These are phyloP conservation scores for Epichloe aotearoae DNA, from an alignment of 2,329 filamentous ascomycete species.

Conservation along the genomic window DNA sequence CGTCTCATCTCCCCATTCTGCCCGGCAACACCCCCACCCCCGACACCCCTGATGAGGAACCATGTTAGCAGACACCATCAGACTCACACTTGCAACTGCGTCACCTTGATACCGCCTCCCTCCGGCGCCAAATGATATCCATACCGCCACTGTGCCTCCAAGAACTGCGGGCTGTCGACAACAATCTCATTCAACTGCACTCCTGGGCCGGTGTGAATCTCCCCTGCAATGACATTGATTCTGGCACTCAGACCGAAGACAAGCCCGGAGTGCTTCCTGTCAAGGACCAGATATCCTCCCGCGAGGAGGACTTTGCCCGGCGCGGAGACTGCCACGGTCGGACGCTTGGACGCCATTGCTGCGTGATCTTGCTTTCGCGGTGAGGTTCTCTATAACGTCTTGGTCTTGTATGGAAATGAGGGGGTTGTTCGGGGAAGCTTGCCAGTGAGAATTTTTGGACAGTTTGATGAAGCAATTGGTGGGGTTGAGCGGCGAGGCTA, in stretches of 20 bases:
- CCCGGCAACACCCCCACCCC: too few relatives aligned
- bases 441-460: neutral
- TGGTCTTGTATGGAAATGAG: neutral
- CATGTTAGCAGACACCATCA: neutral
- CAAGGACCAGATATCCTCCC: conserved; percentile 88
- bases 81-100: conserved; percentile 65
- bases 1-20: too few relatives aligned
- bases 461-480: neutral
- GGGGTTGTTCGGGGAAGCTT: neutral
- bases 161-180: conserved; percentile 85
- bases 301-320: conserved; percentile 93
- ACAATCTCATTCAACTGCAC: conserved; percentile 60
- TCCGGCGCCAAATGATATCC: conserved; percentile 57
- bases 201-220: conserved; percentile 45
- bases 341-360: conserved; percentile 11
- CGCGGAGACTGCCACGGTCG: conserved; percentile 58
- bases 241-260: conserved; percentile 55
- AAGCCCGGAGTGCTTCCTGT: conserved; percentile 69
- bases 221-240: conserved; percentile 49
- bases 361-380: neutral
- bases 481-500: neutral
- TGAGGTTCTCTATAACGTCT: neutral
- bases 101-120: conserved; percentile 68
- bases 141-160: conserved; percentile 78
- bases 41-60: too few relatives aligned